These are phyloP conservation scores for Cyberlindnera amylophila DNA, from an alignment of 805 yeast species.

Conservation along the genomic window DNA sequence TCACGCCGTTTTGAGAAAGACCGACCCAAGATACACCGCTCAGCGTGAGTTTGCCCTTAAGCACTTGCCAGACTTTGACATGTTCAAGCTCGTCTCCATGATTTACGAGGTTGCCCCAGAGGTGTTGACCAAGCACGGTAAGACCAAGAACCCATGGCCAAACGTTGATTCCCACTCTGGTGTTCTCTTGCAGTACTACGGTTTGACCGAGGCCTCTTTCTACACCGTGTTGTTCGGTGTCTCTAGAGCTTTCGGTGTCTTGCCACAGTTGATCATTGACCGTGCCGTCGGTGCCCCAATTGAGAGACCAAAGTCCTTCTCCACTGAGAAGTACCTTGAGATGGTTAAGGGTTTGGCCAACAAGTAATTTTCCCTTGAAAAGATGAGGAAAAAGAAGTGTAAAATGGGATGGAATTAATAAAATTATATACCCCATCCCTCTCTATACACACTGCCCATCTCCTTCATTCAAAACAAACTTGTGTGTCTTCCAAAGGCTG, in stretches of 20 bases:
- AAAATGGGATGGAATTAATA: too few relatives aligned
- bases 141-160: slow-evolving; percentile 93
- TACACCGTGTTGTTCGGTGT: slow-evolving; percentile 87
- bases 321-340: slow-evolving; percentile 88
- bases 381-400: too few relatives aligned
- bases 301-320: slow-evolving; percentile 91
- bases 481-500: not conserved
- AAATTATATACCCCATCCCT: too few relatives aligned
- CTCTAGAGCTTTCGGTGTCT: slow-evolving; percentile 80
- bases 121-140: slow-evolving; percentile 78
- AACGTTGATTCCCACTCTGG: slow-evolving; percentile 88
- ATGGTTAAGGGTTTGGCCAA: slow-evolving; percentile 49
- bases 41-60: slow-evolving; percentile 77
- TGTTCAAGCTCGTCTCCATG: slow-evolving; percentile 73
- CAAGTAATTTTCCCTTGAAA: slow-evolving; percentile 15
- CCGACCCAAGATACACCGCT: slow-evolving; percentile 85
- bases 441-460: too few relatives aligned
- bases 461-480: too few relatives aligned
- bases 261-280: slow-evolving; percentile 81
- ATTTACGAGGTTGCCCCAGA: slow-evolving; percentile 81
- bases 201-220: slow-evolving; percentile 76
- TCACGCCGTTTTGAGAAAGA: slow-evolving; percentile 83
- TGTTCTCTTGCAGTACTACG: slow-evolving; percentile 80
- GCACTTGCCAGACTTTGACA: slow-evolving; percentile 74
- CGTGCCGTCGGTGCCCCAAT: slow-evolving; percentile 79